phyloP scores from a whole-genome alignment of 2,329 filamentous ascomycete species.

The Fusarium dlaminii region DNA sequence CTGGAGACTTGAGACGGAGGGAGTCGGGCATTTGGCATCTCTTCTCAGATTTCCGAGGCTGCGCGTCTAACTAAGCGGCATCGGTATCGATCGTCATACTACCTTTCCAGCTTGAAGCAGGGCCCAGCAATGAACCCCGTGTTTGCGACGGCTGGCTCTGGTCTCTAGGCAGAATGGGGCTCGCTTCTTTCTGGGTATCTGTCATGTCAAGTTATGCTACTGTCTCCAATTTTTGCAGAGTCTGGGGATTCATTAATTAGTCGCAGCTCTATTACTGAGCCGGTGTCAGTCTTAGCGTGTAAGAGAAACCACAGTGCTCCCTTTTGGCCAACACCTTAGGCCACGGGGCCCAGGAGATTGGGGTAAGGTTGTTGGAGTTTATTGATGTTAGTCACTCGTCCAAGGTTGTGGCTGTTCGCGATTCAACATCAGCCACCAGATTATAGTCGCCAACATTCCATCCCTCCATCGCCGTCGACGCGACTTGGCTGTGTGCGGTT shows the following conservation, averaged over 20 bases:
- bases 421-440: conserved; percentile 32
- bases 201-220: conserved; percentile 23
- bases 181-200: not conserved
- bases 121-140: conserved; percentile 27
- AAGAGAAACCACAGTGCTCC: conserved; percentile 3
- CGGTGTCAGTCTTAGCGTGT: conserved; percentile 28
- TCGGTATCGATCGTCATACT: conserved; percentile 34
- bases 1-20: conserved; percentile 20
- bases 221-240: conserved; percentile 22
- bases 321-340: conserved; percentile 30
- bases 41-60: conserved; percentile 11
- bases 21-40: conserved; percentile 1
- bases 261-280: conserved; percentile 13
- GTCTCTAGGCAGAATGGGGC: conserved; percentile 17
- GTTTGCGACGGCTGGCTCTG: conserved; percentile 39
- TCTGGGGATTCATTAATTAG: conserved; percentile 37
- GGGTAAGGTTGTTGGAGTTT: conserved; percentile 29
- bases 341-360: conserved; percentile 40
- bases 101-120: conserved; percentile 26
- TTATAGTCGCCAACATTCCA: conserved; percentile 29
- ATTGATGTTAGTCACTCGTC: conserved; percentile 15
- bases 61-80: conserved; percentile 19
- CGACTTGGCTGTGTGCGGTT: not conserved
- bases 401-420: conserved; percentile 9
- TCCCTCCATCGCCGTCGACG: conserved; percentile 5